Percentiles rank a stretch among this genome's conserved stretches.
Evolutionary conservation across 169 alveolate species (phyloP).

Genomic region (Prorocentrum cordatum): DNA sequence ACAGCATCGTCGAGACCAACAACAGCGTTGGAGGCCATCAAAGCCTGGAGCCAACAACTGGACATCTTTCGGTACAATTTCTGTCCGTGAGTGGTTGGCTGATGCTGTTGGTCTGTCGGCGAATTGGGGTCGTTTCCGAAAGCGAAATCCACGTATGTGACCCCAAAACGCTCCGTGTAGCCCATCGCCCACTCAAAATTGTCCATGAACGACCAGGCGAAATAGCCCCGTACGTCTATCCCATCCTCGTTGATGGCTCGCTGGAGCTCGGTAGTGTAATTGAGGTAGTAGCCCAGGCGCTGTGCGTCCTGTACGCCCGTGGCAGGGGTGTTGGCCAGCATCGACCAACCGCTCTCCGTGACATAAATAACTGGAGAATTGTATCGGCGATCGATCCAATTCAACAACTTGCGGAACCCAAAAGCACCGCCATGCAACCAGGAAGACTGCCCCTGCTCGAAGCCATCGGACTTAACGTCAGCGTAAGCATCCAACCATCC

Average conservation of each 20-base stretch:
- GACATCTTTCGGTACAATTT: too few relatives aligned
- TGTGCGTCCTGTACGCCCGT: too few relatives aligned
- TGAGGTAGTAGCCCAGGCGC: neutral
- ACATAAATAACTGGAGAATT: too few relatives aligned
- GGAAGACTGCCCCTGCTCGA: slow-evolving; percentile 30
- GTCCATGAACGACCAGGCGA: slow-evolving; percentile 74
- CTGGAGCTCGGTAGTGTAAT: neutral
- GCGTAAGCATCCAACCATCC: neutral
- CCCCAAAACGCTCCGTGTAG: slow-evolving; percentile 26
- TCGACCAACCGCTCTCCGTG: too few relatives aligned
- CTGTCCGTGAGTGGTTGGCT: too few relatives aligned
- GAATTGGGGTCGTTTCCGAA: slow-evolving; percentile 23
- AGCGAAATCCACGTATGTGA: slow-evolving; percentile 15
- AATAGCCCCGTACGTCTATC: neutral
- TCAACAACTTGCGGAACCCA: slow-evolving; percentile 46
- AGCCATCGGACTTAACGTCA: too few relatives aligned
- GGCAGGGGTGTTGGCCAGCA: too few relatives aligned
- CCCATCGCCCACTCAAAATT: slow-evolving; percentile 64
- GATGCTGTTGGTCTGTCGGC: too few relatives aligned
- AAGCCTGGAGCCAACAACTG: too few relatives aligned
- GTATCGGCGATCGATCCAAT: neutral
- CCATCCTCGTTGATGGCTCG: slow-evolving; percentile 14
- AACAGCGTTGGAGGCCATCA: too few relatives aligned
- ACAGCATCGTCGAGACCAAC: too few relatives aligned
- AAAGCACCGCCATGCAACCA: slow-evolving; percentile 33